Base-by-base conservation (phyloP, 345 rosid genomes). In the Dovyalis caffra region DNA sequence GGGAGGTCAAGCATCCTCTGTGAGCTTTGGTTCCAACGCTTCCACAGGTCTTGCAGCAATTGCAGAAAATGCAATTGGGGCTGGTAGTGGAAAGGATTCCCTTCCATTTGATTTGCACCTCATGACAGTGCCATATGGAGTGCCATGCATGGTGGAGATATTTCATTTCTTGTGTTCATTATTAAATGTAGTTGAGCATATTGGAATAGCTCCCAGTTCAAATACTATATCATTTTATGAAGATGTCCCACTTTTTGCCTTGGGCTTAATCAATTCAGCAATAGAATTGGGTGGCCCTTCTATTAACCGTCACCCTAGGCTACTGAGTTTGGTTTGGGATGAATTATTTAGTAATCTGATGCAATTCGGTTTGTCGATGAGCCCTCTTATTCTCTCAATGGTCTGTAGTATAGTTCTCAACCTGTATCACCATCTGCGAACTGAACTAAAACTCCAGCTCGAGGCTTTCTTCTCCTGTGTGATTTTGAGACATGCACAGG, bases 401-500 rank as follows among this genome's bases (percentile, higher is more conserved):
- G 99, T 89, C 31, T 93, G 92, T 79, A 90, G 98, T 87, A 93
- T 91, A 76, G 95, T 91, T 77, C 93, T 95, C 76, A 95, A 91
- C 86, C 86, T 95, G 79, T 95, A 95, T 84, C 93, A 93, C 72
- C 93, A 91, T 82, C 84, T 95, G 65, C 85, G 91, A 31, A 81
- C 90, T 71, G 98, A 95, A 79, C 88, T 95, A 70, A 95, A 93
- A 84, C 81, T 93, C 76, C 99, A 95, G 85, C 93, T 95, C 38
- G 98, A 95, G 86, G 99, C 99, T 72, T 95, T 95, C 91, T 95
- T 95, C 82, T 89, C 99, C 29, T 95, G 99, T 81, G 95, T 95
- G 79, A 85, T 93, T 79, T 80, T 95, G 85, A 92, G 98, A 86
- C 95, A 93, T 82, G 98, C 99, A 16, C 98, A 95, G 88, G 91